Percentiles rank a stretch among this genome's conserved stretches.
Conservation (phyloP, 495 filamentous ascomycete species). For the Barbatosphaeria neglecta region DNA sequence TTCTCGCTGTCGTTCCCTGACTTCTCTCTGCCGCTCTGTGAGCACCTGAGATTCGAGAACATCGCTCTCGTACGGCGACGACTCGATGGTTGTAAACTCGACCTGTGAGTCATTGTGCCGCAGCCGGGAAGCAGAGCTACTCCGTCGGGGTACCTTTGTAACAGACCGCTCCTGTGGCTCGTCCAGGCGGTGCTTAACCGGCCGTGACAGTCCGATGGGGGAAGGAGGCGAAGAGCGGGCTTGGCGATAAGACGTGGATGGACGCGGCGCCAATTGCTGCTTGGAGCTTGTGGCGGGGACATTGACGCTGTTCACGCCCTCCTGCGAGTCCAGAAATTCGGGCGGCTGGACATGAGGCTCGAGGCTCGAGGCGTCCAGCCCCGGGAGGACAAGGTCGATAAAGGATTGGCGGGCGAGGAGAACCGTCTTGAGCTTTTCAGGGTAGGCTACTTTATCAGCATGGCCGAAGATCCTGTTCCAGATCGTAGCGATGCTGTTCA, state of each 20-base stretch:
- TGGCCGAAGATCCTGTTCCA: conserved; percentile 35
- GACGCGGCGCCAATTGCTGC: conserved; percentile 9
- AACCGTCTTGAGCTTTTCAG: conserved; percentile 27
- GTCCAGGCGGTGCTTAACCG: conserved; percentile 13
- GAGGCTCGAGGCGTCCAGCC: conserved; percentile 19
- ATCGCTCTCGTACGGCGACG: conserved; percentile 32
- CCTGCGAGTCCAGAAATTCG: conserved; percentile 42
- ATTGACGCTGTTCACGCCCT: conserved; percentile 19
- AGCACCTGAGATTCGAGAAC: conserved; percentile 50
- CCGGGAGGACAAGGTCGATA: conserved; percentile 28
- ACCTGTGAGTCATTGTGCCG: conserved; percentile 72
- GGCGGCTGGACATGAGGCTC: conserved; percentile 16
- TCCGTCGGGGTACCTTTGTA: conserved; percentile 6
- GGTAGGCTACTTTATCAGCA: conserved; percentile 23
- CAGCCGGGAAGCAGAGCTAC: conserved; percentile 24
- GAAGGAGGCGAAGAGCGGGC: conserved; percentile 14
- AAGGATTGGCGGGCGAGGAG: conserved; percentile 25
- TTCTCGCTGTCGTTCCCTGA: conserved; percentile 53
- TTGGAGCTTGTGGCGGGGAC: conserved; percentile 9
- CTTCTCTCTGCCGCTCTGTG: conserved; percentile 64
- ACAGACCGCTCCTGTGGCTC: conserved; percentile 14
- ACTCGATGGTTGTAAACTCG: conserved; percentile 56
- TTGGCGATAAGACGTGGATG: conserved; percentile 10
- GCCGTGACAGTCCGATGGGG: conserved; percentile 10
- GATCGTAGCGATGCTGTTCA: conserved; percentile 23